Evolutionary conservation across 352 stramenopile genomes (phyloP).

Genomic region (Phytophthora pisi): DNA sequence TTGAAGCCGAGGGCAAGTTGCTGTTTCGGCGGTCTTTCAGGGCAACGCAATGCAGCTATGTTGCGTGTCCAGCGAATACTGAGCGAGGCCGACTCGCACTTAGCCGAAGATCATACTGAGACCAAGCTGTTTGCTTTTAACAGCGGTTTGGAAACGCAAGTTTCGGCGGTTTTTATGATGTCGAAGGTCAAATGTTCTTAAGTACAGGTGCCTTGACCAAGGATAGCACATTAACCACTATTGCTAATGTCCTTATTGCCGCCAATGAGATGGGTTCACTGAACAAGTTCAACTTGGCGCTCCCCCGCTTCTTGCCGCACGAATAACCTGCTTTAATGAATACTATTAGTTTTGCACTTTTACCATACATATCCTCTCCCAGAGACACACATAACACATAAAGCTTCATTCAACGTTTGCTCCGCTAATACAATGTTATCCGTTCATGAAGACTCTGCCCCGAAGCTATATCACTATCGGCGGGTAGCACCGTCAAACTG

Average conservation of each 20-base stretch:
- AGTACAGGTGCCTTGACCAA: neutral
- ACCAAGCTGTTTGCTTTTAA: neutral
- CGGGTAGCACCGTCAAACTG: neutral
- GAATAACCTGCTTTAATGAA: neutral
- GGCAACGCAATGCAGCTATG: neutral
- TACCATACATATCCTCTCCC: neutral
- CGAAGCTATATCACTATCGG: neutral
- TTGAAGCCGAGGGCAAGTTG: conserved; percentile 11
- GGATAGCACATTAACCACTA: neutral
- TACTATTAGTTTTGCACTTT: neutral
- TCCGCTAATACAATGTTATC: neutral
- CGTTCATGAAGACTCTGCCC: neutral
- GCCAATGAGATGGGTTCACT: conserved; percentile 10
- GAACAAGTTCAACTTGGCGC: conserved; percentile 13
- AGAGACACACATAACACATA: neutral
- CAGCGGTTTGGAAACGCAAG: conserved; percentile 33
- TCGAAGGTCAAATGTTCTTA: neutral
- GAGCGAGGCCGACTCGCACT: conserved; percentile 22
- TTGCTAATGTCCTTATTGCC: neutral
- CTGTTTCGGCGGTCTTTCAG: conserved; percentile 21
- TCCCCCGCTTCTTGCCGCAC: neutral
- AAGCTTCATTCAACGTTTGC: neutral
- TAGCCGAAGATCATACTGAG: neutral
- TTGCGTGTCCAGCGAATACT: conserved; percentile 37
- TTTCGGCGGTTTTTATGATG: conserved; percentile 1